These are phyloP conservation scores for Antitrichia curtipendula DNA, from an alignment of 225 moss, liverwort and hornwort species.

Conservation along the genomic window DNA sequence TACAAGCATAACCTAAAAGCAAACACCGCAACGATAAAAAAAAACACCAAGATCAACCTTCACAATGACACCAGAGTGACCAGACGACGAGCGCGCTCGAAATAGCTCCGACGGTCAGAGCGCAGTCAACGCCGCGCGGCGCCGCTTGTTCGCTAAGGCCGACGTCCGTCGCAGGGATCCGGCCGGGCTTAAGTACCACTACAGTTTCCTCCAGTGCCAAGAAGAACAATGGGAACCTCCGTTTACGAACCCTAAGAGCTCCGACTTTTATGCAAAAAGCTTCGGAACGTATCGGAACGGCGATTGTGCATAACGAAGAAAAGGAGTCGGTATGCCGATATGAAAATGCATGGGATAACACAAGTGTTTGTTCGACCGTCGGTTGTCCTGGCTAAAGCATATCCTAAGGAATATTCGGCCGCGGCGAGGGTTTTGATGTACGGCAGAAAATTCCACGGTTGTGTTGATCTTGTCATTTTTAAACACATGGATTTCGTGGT, in stretches of 20 bases:
- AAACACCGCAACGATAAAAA: background rate
- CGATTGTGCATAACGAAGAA: background rate
- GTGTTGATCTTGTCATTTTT: background rate
- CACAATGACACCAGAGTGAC: background rate
- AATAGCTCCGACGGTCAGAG: background rate
- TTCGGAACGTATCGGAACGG: too few species aligned
- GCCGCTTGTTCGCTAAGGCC: background rate
- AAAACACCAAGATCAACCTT: background rate
- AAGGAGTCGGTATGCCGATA: background rate
- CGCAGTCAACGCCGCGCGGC: constrained; percentile 11
- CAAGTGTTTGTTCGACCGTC: background rate
- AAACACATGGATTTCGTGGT: background rate
- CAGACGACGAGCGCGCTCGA: background rate
- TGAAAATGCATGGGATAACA: background rate
- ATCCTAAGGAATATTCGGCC: background rate
- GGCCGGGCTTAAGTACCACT: background rate
- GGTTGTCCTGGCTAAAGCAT: background rate
- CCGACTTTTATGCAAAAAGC: background rate
- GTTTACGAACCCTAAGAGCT: background rate
- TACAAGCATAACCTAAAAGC: background rate
- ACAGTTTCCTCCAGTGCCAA: background rate
- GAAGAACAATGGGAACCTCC: background rate
- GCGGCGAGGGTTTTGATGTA: background rate
- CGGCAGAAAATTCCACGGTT: background rate
- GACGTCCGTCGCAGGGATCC: background rate